Base-by-base conservation (phyloP, 129 eudicot species). In the Pseudognaphalium luteoalbum region DNA sequence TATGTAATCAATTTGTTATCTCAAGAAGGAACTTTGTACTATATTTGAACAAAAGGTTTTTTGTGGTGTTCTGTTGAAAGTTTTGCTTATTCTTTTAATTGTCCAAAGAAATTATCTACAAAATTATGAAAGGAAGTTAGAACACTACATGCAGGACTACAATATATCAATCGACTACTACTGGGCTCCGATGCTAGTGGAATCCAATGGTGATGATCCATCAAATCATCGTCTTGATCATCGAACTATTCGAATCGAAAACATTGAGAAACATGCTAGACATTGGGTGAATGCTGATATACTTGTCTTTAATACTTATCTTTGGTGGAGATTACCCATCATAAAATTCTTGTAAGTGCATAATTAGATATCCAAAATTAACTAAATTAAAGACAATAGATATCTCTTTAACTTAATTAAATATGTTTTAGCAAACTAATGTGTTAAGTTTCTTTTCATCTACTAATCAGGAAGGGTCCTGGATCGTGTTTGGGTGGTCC, bases 151-250 rank as follows among this genome's bases (percentile, higher is more conserved):
- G 28, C 28, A 87, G 93, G 93, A 86, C 5, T 86, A 86, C 71
- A 88, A 88, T 62, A 88, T 87, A 14, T 78, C 84, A 56, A 64
- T 88, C 1, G 93, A 88, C 61, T 88, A 86, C 71, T 88, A 88
- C 15, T 88, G 93, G 93, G 90, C 93, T 16, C 93, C 93, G 4
- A 79, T 88, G 85, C 66, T 88, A 20, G 90, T 88, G 7, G 93
- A 88, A 68, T 88, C 90, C 9, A 88, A 88, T 57, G 88, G 90
- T 0, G 93, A 88, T 17, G 87, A 88, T 76, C 93, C 93, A 41
- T 74, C 71, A 6, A 79, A 41, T 65, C 93, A 88, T 79, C 83
- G 87, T 0, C 62, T 81, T 52, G 85, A 85, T 37, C 85, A 86
- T 21, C 87, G 93, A 15, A 86, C 86, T 21, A 83, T 88, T 52